Conservation (phyloP, 2,329 filamentous ascomycete species). For the Diaporthe sp. region DNA sequence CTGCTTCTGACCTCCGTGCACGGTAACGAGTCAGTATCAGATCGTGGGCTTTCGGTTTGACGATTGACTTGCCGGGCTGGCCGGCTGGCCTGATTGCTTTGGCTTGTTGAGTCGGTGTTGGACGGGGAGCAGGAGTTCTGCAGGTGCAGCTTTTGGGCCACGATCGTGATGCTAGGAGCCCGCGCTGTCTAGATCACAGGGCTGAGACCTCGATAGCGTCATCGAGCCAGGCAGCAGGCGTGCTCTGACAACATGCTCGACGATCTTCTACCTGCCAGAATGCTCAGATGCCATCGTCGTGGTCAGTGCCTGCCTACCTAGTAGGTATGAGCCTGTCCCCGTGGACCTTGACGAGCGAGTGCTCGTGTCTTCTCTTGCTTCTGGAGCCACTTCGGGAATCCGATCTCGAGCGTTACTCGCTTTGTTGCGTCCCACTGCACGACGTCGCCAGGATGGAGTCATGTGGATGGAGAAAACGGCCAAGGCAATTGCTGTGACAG, state of each 20-base stretch:
- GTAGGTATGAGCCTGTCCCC: too few species aligned
- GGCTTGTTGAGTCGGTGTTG: background rate
- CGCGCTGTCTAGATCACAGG: background rate
- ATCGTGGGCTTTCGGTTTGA: background rate
- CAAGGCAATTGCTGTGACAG: background rate
- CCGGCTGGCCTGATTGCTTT: background rate
- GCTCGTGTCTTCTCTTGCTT: background rate
- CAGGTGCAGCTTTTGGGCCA: background rate
- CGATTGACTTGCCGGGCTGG: background rate
- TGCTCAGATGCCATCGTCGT: background rate
- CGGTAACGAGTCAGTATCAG: background rate
- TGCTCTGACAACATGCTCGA: background rate
- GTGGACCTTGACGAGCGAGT: background rate
- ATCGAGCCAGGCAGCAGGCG: background rate
- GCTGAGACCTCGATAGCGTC: background rate
- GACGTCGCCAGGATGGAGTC: background rate
- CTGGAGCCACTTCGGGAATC: background rate
- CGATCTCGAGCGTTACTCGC: background rate
- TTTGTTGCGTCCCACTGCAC: background rate
- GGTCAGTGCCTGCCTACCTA: background rate
- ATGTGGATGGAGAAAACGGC: background rate
- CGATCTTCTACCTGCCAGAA: background rate
- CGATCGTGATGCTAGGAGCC: background rate
- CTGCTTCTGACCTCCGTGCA: background rate
- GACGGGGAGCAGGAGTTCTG: background rate